A percentile compares a stretch with the other conserved stretches of the same genome.
These are phyloP conservation scores for Mycena capillaripes DNA, from an alignment of 768 basidiomycete species.

Conservation along the genomic window DNA sequence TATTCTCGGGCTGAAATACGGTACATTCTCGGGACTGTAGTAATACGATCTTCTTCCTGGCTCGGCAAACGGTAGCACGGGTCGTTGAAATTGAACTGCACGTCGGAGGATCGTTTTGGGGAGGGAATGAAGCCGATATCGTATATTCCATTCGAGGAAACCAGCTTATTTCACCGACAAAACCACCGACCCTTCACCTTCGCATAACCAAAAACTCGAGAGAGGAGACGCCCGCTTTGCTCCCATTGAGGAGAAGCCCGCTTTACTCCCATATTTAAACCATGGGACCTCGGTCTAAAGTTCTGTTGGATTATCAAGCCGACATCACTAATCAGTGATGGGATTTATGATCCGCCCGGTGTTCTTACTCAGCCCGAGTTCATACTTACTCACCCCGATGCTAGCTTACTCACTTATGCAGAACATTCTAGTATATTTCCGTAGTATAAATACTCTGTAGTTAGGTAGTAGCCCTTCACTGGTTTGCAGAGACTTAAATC, in stretches of 20 bases:
- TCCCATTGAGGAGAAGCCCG: not conserved
- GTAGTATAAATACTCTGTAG: not conserved
- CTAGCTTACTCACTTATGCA: not conserved
- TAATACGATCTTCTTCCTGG: not conserved
- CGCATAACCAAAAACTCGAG: not conserved
- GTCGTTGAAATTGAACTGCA: not conserved
- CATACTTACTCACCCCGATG: too few relatives aligned
- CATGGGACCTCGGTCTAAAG: conserved; percentile 14
- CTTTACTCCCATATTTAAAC: conserved; percentile 13
- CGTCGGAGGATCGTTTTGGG: not conserved
- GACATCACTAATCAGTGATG: conserved; percentile 3
- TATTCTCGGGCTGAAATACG: not conserved
- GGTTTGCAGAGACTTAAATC: not conserved
- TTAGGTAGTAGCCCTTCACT: not conserved
- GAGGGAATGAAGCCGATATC: not conserved
- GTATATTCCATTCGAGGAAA: not conserved
- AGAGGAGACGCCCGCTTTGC: not conserved
- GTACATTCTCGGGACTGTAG: not conserved
- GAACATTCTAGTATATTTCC: not conserved
- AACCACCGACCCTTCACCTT: not conserved
- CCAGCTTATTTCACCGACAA: conserved; percentile 1
- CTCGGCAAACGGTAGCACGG: not conserved
- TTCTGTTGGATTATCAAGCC: not conserved
- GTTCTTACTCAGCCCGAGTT: not conserved
- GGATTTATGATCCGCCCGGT: conserved; percentile 4